phyloP scores from a whole-genome alignment of 164 flowering plant genomes.

The Tetrastigma voinierianum region DNA sequence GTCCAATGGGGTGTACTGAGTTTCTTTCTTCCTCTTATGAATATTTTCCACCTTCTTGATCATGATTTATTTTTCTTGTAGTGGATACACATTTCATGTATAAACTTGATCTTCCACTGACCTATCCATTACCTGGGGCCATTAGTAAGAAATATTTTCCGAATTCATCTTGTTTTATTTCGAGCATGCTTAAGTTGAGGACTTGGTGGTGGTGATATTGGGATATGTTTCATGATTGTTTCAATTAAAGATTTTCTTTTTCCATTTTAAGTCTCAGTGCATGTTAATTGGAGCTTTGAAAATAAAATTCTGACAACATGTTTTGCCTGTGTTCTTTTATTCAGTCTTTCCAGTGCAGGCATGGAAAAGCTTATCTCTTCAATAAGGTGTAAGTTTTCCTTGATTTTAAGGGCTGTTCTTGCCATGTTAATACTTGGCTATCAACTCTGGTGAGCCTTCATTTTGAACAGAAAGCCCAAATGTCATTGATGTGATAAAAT shows the following conservation, averaged over 20 bases:
- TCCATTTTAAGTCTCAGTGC: background rate
- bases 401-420: conserved; percentile 14
- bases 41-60: no score
- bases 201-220: background rate
- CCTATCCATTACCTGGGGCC: no score
- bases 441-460: background rate
- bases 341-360: conserved; percentile 67
- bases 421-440: background rate
- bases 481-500: no score
- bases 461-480: background rate
- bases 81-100: background rate
- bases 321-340: conserved; percentile 25
- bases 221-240: background rate
- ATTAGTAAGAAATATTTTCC: no score
- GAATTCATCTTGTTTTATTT: no score
- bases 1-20: background rate
- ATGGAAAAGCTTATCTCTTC: conserved; percentile 82
- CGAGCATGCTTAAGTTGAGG: no score
- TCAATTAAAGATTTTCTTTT: background rate
- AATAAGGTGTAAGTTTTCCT: conserved; percentile 66
- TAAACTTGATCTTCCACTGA: background rate
- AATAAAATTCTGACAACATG: conserved; percentile 33
- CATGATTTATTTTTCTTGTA: no score
- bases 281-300: conserved; percentile 9
- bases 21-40: background rate